phyloP scores from a whole-genome alignment of 176 grass and related monocot genomes.

The Hyparrhenia diplandra region DNA sequence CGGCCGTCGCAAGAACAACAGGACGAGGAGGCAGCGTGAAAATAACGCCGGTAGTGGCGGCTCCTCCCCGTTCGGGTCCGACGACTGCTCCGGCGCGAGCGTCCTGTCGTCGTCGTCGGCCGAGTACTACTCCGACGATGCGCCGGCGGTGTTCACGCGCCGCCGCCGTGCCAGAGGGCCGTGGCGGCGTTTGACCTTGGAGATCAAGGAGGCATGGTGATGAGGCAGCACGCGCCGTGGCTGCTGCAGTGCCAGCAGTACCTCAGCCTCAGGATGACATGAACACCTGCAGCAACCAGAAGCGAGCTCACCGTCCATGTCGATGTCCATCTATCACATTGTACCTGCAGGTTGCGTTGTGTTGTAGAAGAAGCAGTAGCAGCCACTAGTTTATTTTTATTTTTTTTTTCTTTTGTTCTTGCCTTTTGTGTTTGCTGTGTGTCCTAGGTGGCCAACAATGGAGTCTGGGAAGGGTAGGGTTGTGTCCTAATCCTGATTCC shows the following conservation, averaged over 20 bases:
- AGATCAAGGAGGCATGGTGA: constrained; percentile 32
- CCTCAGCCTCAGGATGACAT: constrained; percentile 85
- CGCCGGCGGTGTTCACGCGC: too few relatives aligned
- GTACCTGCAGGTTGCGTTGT: constrained; percentile 14
- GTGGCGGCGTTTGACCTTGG: constrained; percentile 46
- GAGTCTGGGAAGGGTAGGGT: background rate
- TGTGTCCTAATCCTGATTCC: constrained; percentile 15
- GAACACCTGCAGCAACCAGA: background rate
- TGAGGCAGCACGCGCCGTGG: constrained; percentile 66
- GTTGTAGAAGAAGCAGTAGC: constrained; percentile 33
- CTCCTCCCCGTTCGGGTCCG: too few relatives aligned
- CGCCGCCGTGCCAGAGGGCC: constrained; percentile 48
- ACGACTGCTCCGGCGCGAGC: too few relatives aligned
- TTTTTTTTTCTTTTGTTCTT: background rate
- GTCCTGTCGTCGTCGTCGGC: too few relatives aligned
- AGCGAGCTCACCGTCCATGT: background rate
- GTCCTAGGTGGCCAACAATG: constrained; percentile 9
- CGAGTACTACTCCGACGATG: too few relatives aligned
- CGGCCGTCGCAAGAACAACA: too few relatives aligned
- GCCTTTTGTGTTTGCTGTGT: background rate
- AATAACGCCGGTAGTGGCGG: too few relatives aligned
- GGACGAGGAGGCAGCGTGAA: too few relatives aligned
- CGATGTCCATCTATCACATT: constrained; percentile 5
- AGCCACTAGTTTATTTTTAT: too few relatives aligned
- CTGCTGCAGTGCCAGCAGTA: constrained; percentile 64